These are phyloP conservation scores for Taphrina betulina DNA, from an alignment of 1,139 yeast species.

Conservation along the genomic window DNA sequence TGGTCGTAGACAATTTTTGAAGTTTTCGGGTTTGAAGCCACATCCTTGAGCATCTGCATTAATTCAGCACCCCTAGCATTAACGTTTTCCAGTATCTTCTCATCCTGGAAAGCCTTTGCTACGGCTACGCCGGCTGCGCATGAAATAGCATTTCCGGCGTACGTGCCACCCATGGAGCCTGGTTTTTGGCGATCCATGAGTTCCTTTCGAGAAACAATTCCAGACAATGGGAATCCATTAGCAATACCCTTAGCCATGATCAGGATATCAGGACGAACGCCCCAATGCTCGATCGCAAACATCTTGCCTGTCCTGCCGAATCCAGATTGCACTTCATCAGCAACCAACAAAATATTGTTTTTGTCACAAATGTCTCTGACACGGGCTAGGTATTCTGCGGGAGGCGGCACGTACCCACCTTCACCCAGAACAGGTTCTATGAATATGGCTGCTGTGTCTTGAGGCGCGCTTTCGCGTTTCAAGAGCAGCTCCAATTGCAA, in stretches of 20 bases:
- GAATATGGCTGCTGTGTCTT: slow-evolving; percentile 79
- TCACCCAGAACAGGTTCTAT: slow-evolving; percentile 98
- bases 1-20: slow-evolving; percentile 63
- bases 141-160: slow-evolving; percentile 94
- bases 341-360: slow-evolving; percentile 75
- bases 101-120: slow-evolving; percentile 61
- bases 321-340: slow-evolving; percentile 97
- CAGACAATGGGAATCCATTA: slow-evolving; percentile 94
- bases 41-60: slow-evolving; percentile 54
- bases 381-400: slow-evolving; percentile 60
- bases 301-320: slow-evolving; percentile 86
- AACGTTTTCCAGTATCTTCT: slow-evolving; percentile 61
- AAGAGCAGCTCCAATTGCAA: slow-evolving; percentile 23
- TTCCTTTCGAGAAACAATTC: slow-evolving; percentile 77
- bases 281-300: slow-evolving; percentile 86
- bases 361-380: slow-evolving; percentile 67
- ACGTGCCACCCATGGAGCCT: slow-evolving; percentile 97
- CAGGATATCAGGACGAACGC: slow-evolving; percentile 88
- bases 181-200: slow-evolving; percentile 71
- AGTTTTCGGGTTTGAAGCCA: slow-evolving; percentile 52
- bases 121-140: slow-evolving; percentile 77
- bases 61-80: slow-evolving; percentile 40
- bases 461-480: slow-evolving; percentile 14
- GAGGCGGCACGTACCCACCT: slow-evolving; percentile 81
- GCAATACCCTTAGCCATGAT: slow-evolving; percentile 96